phyloP scores from a whole-genome alignment of 306 rosid genomes.

The Cucumis melo region DNA sequence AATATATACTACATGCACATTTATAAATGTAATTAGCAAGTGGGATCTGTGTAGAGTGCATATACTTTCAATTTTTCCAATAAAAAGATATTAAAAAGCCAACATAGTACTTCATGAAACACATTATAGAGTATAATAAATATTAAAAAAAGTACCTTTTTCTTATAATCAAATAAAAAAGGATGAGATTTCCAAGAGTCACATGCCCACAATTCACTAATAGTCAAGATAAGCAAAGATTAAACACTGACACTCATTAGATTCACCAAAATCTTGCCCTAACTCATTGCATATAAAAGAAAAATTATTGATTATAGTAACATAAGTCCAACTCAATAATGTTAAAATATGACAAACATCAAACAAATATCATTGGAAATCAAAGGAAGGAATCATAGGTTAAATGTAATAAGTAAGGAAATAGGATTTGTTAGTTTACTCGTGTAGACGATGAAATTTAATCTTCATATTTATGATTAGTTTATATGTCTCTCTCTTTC shows the following conservation, averaged over 20 bases:
- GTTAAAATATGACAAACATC: background rate
- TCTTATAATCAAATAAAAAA: background rate
- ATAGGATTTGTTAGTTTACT: too few species aligned
- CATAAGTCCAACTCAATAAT: background rate
- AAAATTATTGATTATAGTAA: background rate
- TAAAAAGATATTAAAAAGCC: background rate
- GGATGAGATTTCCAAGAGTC: conserved; percentile 1
- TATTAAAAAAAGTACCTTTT: background rate
- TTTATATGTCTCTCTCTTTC: too few species aligned
- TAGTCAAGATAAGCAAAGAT: background rate
- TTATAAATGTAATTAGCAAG: background rate
- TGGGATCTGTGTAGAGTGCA: background rate
- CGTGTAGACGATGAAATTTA: too few species aligned
- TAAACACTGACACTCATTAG: conserved; percentile 5
- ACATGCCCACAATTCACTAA: background rate
- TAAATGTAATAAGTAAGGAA: background rate
- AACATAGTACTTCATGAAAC: background rate
- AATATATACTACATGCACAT: too few species aligned
- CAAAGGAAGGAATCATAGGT: background rate
- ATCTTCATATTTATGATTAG: too few species aligned
- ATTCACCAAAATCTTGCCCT: conserved; percentile 1
- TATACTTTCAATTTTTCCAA: background rate
- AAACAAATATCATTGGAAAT: background rate
- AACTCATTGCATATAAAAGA: background rate
- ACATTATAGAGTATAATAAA: background rate